A percentile compares a stretch with the other conserved stretches of the same genome.
These are phyloP conservation scores for Calonectria pseudoreteaudii DNA, from an alignment of 2,329 filamentous ascomycete genomes.

Conservation along the genomic window DNA sequence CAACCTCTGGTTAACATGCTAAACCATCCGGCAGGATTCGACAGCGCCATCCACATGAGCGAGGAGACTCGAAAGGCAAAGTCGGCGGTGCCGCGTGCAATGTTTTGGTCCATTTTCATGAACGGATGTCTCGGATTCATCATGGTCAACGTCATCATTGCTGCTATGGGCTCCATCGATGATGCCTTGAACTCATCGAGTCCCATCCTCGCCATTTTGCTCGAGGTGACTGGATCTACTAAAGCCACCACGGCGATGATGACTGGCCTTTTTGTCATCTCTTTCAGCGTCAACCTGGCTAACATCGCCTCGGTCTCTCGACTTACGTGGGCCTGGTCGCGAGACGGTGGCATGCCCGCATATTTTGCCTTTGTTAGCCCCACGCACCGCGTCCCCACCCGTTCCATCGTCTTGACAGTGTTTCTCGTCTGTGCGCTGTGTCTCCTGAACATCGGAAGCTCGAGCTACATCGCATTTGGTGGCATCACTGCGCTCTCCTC, in stretches of 20 bases:
- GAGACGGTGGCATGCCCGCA: conserved; percentile 39
- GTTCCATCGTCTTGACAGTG: conserved; percentile 37
- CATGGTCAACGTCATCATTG: conserved; percentile 43
- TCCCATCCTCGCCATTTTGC: conserved; percentile 38
- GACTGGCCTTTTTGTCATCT: conserved; percentile 38
- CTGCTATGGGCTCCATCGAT: conserved; percentile 39
- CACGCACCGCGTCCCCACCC: conserved; percentile 36
- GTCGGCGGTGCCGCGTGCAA: conserved; percentile 39
- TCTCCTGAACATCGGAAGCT: conserved; percentile 41
- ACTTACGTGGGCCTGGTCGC: conserved; percentile 41
- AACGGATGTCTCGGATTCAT: conserved; percentile 41
- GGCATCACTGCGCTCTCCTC: conserved; percentile 40
- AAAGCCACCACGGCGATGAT: conserved; percentile 40
- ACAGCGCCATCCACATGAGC: conserved; percentile 42
- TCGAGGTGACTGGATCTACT: conserved; percentile 33
- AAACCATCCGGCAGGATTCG: conserved; percentile 29
- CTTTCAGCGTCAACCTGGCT: conserved; percentile 40
- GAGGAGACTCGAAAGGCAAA: conserved; percentile 42
- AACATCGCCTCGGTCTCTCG: conserved; percentile 42
- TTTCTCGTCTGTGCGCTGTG: conserved; percentile 42
- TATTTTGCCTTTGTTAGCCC: conserved; percentile 41
- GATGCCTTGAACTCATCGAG: conserved; percentile 38
- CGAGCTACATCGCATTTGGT: conserved; percentile 41
- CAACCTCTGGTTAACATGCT: not conserved
- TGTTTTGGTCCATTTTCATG: conserved; percentile 46